A percentile compares a stretch with the other conserved stretches of the same genome.
These are phyloP conservation scores for Cyclaneusma minus DNA, from an alignment of 2,329 filamentous ascomycete genomes.

Conservation along the genomic window DNA sequence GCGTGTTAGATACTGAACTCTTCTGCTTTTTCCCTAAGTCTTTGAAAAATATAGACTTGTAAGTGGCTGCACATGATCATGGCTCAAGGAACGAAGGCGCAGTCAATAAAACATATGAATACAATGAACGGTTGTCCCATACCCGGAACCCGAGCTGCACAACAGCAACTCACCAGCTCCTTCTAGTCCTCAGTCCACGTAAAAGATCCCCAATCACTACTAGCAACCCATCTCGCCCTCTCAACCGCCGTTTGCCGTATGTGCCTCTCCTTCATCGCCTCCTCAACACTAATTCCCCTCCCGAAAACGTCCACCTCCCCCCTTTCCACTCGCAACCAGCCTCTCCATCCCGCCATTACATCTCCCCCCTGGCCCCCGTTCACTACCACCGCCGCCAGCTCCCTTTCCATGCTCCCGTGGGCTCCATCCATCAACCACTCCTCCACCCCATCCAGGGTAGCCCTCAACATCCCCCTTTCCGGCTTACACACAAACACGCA, in stretches of 20 bases:
- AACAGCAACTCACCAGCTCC: not conserved
- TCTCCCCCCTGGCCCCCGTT: conserved; percentile 10
- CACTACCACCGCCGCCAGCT: conserved; percentile 15
- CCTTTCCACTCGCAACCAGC: conserved; percentile 16
- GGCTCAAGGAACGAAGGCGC: too few species aligned
- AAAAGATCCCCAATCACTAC: conserved; percentile 10
- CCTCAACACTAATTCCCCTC: conserved; percentile 13
- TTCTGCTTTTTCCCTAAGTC: too few species aligned
- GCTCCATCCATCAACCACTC: conserved; percentile 15
- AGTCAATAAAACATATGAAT: too few species aligned
- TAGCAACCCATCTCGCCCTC: conserved; percentile 12
- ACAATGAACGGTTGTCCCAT: too few species aligned
- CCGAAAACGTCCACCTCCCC: conserved; percentile 12
- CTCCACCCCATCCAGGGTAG: conserved; percentile 7
- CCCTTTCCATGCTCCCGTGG: conserved; percentile 13
- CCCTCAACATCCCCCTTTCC: not conserved
- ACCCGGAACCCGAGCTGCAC: too few species aligned
- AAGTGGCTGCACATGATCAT: too few species aligned
- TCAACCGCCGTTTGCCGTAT: conserved; percentile 9
- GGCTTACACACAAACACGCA: conserved; percentile 17
- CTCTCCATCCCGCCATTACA: conserved; percentile 12
- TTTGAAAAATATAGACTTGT: too few species aligned
- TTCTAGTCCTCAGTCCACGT: conserved; percentile 5
- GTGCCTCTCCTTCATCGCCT: conserved; percentile 12
- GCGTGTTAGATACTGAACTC: too few species aligned